phyloP scores from a whole-genome alignment of 208 protist species.

The Hexamita inflata region DNA sequence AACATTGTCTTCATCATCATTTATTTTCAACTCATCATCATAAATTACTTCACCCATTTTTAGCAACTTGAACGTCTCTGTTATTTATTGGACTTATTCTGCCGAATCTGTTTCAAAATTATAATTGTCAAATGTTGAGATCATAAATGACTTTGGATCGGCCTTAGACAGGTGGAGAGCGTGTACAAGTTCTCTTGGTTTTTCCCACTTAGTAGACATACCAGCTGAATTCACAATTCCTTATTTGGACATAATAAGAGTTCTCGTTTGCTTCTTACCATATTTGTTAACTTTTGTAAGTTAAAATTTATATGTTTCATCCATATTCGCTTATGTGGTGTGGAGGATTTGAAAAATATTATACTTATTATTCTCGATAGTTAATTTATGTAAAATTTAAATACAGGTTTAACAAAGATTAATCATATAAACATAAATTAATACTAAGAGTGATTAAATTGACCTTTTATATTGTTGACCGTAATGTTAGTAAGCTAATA shows the following conservation, averaged over 20 bases:
- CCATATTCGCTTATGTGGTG: too few relatives aligned
- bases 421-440: too few relatives aligned
- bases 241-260: not conserved
- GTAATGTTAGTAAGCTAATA: too few relatives aligned
- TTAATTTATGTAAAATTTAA: too few relatives aligned
- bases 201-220: constrained; percentile 2
- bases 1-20: not conserved
- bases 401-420: too few relatives aligned
- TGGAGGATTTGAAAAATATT: too few relatives aligned
- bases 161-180: not conserved
- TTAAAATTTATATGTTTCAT: too few relatives aligned
- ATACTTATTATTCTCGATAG: too few relatives aligned
- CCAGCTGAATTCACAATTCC: not conserved
- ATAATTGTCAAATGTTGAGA: not conserved
- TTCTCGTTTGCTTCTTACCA: not conserved
- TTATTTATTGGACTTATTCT: not conserved
- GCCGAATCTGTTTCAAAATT: constrained; percentile 2
- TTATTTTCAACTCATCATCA: not conserved
- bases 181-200: not conserved
- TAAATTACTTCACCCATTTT: not conserved
- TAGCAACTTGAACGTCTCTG: not conserved
- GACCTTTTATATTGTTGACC: too few relatives aligned
- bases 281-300: too few relatives aligned
- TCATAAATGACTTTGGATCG: not conserved
- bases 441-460: too few relatives aligned